Percentiles rank a stretch among this genome's conserved stretches.
Evolutionary conservation across 225 moss, liverwort and hornwort species (phyloP).

Genomic region (Takakia lepidozioides): DNA sequence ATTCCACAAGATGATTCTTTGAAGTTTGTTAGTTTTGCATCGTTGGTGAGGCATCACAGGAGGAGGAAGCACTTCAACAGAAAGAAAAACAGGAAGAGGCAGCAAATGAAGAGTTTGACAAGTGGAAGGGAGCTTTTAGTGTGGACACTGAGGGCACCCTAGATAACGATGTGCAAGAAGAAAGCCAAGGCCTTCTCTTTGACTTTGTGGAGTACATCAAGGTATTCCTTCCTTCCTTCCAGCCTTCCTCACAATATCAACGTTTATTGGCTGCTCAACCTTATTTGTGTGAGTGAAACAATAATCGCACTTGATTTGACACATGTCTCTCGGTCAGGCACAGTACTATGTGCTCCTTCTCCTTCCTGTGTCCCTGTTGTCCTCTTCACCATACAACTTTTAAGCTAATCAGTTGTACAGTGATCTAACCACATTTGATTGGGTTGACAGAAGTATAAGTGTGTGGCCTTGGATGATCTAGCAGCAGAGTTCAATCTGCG

Average conservation of each 20-base stretch:
- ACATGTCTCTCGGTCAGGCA: too few species aligned
- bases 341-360: too few species aligned
- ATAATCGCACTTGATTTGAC: too few species aligned
- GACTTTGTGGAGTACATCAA: conserved; percentile 85
- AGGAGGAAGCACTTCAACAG: conserved; percentile 60
- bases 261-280: too few species aligned
- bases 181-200: conserved; percentile 67
- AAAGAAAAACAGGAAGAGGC: conserved; percentile 66
- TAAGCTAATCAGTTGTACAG: not conserved
- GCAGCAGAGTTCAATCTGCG: conserved; percentile 92
- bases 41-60: conserved; percentile 55
- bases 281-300: too few species aligned
- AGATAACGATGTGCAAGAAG: conserved; percentile 65
- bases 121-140: conserved; percentile 82
- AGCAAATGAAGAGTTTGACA: conserved; percentile 73
- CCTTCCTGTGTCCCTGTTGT: too few species aligned
- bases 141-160: conserved; percentile 86
- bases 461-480: conserved; percentile 88
- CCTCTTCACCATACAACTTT: too few species aligned
- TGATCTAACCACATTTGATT: not conserved
- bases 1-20: too few species aligned
- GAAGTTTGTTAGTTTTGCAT: too few species aligned
- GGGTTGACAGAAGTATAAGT: conserved; percentile 70
- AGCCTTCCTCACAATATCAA: too few species aligned
- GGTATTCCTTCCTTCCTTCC: too few species aligned